These are phyloP conservation scores for Hypomyces rosellus DNA, from an alignment of 2,329 filamentous ascomycete genomes.

Conservation along the genomic window DNA sequence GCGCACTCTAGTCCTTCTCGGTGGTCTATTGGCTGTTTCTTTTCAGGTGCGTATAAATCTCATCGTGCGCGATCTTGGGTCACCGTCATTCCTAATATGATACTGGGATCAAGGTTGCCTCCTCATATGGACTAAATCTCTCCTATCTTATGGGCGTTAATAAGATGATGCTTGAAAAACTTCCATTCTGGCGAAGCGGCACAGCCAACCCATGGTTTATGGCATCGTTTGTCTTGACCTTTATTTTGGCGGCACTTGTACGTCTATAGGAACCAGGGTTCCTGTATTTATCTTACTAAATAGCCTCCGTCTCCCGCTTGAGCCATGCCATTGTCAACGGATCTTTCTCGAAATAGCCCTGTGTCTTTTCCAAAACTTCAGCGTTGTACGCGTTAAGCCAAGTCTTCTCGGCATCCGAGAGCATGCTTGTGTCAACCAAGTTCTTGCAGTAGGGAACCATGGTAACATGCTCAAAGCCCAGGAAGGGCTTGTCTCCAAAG, in stretches of 20 bases:
- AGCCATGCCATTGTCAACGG: constrained; percentile 71
- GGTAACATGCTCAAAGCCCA: constrained; percentile 95
- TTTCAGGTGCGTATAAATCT: constrained; percentile 47
- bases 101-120: constrained; percentile 32
- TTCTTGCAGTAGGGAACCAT: constrained; percentile 94
- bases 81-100: constrained; percentile 5
- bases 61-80: background rate
- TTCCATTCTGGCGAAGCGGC: constrained; percentile 41
- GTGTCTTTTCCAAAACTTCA: constrained; percentile 77
- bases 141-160: constrained; percentile 31
- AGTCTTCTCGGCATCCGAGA: constrained; percentile 67
- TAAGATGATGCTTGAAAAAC: constrained; percentile 27
- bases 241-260: constrained; percentile 54
- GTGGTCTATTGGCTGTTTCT: constrained; percentile 57
- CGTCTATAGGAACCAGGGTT: constrained; percentile 33
- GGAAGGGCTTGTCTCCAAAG: constrained; percentile 89
- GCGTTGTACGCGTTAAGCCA: constrained; percentile 86
- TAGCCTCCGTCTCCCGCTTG: constrained; percentile 72
- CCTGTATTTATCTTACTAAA: constrained; percentile 23
- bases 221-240: constrained; percentile 64
- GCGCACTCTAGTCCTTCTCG: constrained; percentile 59
- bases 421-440: constrained; percentile 66
- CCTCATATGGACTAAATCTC: constrained; percentile 37
- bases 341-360: constrained; percentile 67
- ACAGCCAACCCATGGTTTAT: constrained; percentile 58